Conservation (phyloP, 345 rosid species). For the Hevea brasiliensis region DNA sequence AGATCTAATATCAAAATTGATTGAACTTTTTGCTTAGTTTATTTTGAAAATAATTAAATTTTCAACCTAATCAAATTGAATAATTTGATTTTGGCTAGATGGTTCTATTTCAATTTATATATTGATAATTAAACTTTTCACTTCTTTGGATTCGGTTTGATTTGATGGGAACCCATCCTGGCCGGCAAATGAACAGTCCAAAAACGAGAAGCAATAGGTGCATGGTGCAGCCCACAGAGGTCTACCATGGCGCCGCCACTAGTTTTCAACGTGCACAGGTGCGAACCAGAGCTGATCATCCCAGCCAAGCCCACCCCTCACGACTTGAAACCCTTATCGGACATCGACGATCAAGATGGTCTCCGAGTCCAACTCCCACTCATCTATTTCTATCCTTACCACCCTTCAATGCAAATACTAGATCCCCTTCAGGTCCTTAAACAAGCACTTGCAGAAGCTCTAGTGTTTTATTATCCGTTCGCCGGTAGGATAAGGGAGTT, state of each 20-base stretch:
- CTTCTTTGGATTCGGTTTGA: no score
- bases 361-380: neutral
- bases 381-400: neutral
- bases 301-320: conserved; percentile 15
- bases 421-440: conserved; percentile 13
- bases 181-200: no score
- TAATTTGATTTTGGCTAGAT: no score
- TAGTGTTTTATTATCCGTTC: conserved; percentile 20
- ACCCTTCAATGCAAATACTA: conserved; percentile 5
- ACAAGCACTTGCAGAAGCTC: conserved; percentile 8
- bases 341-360: conserved; percentile 15
- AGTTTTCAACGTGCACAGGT: conserved; percentile 10
- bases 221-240: no score
- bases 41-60: no score
- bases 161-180: no score
- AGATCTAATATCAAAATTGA: no score
- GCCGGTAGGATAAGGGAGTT: conserved; percentile 13
- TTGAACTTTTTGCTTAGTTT: no score
- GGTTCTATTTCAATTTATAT: no score
- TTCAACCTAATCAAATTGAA: no score
- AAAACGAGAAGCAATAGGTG: no score
- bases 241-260: neutral
- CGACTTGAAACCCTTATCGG: conserved; percentile 12
- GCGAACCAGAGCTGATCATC: conserved; percentile 7
- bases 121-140: no score